Base-by-base conservation (phyloP, 1,284 basidiomycete genomes). In the Cronartium quercuum region DNA sequence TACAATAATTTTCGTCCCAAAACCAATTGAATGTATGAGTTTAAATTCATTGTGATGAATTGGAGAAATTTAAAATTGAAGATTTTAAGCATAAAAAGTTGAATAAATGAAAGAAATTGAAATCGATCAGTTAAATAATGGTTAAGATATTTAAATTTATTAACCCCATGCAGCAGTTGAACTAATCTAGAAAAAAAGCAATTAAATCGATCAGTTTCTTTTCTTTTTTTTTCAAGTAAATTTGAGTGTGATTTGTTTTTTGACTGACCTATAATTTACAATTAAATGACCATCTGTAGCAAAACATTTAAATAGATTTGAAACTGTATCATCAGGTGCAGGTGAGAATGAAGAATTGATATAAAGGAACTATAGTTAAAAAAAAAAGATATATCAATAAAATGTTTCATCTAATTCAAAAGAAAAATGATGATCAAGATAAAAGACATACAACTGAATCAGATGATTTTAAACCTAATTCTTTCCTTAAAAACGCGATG, bases 291-390 rank as follows among this genome's bases (percentile, higher is more conserved):
- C 91, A 79, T 94, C 93, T 0, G 94, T 95, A 3, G 90, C 88
- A 81, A 94, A 96, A 51, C 91, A 94, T 91, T 81, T 78, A 76
- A 86, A 92, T 63, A 93, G 83, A 81, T 94, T 97, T 0, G 91
- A 89, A 3, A 95, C 92, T 0, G 90, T 91, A 80, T 95, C 93
- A 81, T 96, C 93, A 0, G 92, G 92, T 0, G 93, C 91, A 60
- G 93, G 93, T 2, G 91, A 91, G 82, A 98, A 98, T 0, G 95
- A 92, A n/a, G 94, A 86, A 80, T 98, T 98, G 85, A 98, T 97
- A 82, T 98, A 98, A 5, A 94, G 91, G 83, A 96, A 97, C 94
- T 97, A 79, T 1, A 9, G 18, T 29, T 15, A 10, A 37, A 47
- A 57, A 57, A 4, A 15, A 55, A n/a, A 38, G 37, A 2, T 34